Percentiles rank a stretch among this genome's conserved stretches.
Evolutionary conservation across 805 yeast genomes (phyloP).

Genomic region (Wickerhamiella hasegawae): DNA sequence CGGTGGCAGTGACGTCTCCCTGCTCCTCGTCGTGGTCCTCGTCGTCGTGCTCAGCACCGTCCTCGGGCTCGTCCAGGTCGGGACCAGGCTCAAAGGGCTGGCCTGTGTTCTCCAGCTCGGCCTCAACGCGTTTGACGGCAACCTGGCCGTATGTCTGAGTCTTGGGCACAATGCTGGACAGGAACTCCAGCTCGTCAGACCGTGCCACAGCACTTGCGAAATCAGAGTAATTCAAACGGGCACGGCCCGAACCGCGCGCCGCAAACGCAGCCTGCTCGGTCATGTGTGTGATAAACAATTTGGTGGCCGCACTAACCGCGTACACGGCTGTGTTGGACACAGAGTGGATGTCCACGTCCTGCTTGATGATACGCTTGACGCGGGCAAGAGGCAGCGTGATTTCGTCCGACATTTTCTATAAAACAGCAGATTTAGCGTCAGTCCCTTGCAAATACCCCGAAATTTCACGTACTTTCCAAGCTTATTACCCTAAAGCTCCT

Average conservation of each 20-base stretch:
- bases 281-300: constrained; percentile 51
- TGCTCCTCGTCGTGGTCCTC: constrained; percentile 1
- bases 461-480: no score
- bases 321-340: constrained; percentile 60
- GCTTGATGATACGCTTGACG: constrained; percentile 53
- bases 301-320: constrained; percentile 64
- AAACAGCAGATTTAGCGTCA: no score
- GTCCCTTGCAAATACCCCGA: no score
- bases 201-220: constrained; percentile 45
- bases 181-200: constrained; percentile 45
- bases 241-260: constrained; percentile 50
- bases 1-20: neutral
- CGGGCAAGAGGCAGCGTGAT: constrained; percentile 41
- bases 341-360: constrained; percentile 56
- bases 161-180: constrained; percentile 48
- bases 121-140: constrained; percentile 6
- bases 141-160: constrained; percentile 14
- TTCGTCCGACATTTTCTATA: no score
- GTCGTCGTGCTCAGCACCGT: neutral
- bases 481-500: no score
- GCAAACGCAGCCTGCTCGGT: constrained; percentile 53
- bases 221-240: constrained; percentile 56
- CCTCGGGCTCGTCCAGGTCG: constrained; percentile 1
- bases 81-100: neutral
- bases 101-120: constrained; percentile 2